Percentiles rank a stretch among this genome's conserved stretches.
Evolutionary conservation across 2,329 filamentous ascomycete species (phyloP).

Genomic region (Dactylonectria macrodidyma): DNA sequence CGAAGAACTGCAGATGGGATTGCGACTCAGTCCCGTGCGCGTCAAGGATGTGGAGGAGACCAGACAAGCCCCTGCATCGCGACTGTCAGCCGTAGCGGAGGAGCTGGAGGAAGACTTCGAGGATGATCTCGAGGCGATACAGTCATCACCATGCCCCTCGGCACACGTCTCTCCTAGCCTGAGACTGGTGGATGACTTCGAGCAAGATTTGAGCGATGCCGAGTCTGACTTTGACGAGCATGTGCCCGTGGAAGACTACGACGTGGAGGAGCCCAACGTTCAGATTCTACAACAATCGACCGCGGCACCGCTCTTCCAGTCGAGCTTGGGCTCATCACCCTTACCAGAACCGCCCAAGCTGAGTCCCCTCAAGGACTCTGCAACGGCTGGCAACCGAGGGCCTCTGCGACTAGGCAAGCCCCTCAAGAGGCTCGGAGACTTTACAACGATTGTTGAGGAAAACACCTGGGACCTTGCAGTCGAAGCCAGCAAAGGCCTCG

Average conservation of each 20-base stretch:
- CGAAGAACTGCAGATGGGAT: slow-evolving; percentile 77
- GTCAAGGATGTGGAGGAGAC: slow-evolving; percentile 67
- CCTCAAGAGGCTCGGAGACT: slow-evolving; percentile 56
- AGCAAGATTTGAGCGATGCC: slow-evolving; percentile 53
- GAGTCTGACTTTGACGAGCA: slow-evolving; percentile 63
- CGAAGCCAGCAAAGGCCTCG: slow-evolving; percentile 32
- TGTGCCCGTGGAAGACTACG: slow-evolving; percentile 59
- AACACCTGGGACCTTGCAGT: slow-evolving; percentile 60
- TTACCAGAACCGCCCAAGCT: slow-evolving; percentile 63
- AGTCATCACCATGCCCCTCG: slow-evolving; percentile 50
- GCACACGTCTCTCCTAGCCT: slow-evolving; percentile 35
- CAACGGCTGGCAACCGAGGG: slow-evolving; percentile 65
- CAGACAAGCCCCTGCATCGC: slow-evolving; percentile 53
- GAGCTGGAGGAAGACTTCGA: slow-evolving; percentile 58
- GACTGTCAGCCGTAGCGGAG: slow-evolving; percentile 63
- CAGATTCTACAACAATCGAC: slow-evolving; percentile 62
- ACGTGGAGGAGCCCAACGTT: slow-evolving; percentile 60
- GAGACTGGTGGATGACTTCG: slow-evolving; percentile 40
- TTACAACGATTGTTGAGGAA: slow-evolving; percentile 64
- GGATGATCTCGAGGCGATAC: slow-evolving; percentile 27
- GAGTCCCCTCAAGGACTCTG: slow-evolving; percentile 67
- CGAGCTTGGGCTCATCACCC: slow-evolving; percentile 59
- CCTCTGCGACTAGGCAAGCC: slow-evolving; percentile 43
- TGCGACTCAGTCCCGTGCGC: slow-evolving; percentile 74
- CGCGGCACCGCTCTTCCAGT: slow-evolving; percentile 45